These are phyloP conservation scores for Helicostylum pulchrum DNA, from an alignment of 192 early-diverging fungal species.

Conservation along the genomic window DNA sequence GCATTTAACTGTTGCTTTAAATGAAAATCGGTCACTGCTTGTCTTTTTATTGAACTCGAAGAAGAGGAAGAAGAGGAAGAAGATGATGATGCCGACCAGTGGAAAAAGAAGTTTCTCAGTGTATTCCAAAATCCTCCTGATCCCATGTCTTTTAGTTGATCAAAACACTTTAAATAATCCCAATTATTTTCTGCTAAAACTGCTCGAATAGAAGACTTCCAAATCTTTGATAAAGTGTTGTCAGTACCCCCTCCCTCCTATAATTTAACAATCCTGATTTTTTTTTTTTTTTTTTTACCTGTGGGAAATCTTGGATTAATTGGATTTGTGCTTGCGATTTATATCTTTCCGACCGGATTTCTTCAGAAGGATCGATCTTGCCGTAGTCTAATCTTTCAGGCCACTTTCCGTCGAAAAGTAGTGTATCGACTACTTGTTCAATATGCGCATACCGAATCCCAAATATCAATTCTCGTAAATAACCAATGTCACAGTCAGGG, in stretches of 20 bases:
- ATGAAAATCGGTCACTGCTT: constrained; percentile 27
- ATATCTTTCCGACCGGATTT: constrained; percentile 17
- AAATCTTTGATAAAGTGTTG: constrained; percentile 20
- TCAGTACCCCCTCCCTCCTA: too few relatives aligned
- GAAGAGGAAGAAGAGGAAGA: not conserved
- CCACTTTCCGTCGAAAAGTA: constrained; percentile 12
- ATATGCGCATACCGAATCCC: constrained; percentile 21
- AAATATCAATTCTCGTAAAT: constrained; percentile 29
- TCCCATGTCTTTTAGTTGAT: constrained; percentile 29
- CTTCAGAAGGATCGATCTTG: constrained; percentile 9
- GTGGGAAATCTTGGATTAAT: constrained; percentile 25
- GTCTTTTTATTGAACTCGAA: not conserved
- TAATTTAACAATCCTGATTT: too few relatives aligned
- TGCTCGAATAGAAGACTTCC: constrained; percentile 45
- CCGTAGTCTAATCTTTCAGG: constrained; percentile 33
- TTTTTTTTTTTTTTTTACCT: constrained; percentile 22
- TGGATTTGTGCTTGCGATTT: constrained; percentile 19
- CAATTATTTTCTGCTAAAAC: constrained; percentile 45
- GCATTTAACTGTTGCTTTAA: not conserved
- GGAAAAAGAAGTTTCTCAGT: constrained; percentile 27
- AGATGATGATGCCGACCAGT: constrained; percentile 22
- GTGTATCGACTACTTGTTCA: constrained; percentile 15
- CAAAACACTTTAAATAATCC: constrained; percentile 33
- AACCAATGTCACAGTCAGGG: constrained; percentile 36
- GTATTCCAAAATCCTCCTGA: constrained; percentile 33